Evolutionary conservation across 306 rosid genomes (phyloP).

Genomic region (Lathyrus tuberosus): DNA sequence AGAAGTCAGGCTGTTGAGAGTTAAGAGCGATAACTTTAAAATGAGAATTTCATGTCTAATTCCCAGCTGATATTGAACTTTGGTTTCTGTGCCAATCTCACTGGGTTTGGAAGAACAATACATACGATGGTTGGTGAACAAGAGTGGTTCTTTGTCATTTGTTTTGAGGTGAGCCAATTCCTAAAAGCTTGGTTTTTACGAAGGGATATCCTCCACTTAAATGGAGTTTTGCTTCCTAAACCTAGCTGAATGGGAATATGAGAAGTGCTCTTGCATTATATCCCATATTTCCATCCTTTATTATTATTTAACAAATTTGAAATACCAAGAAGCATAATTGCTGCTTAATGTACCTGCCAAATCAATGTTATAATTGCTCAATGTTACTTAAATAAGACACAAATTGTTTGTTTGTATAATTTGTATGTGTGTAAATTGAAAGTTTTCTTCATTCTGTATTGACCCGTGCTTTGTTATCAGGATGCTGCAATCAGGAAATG

Average conservation of each 20-base stretch:
- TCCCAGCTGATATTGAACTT: slow-evolving; percentile 12
- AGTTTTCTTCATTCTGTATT: slow-evolving; percentile 20
- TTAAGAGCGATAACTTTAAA: slow-evolving; percentile 1
- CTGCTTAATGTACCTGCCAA: background rate
- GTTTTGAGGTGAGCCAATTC: slow-evolving; percentile 21
- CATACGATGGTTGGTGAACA: slow-evolving; percentile 21
- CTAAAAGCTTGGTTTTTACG: slow-evolving; percentile 8
- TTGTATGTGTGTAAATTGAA: slow-evolving; percentile 6
- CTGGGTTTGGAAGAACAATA: background rate
- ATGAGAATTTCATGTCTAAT: slow-evolving; percentile 1
- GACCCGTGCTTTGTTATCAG: slow-evolving; percentile 52
- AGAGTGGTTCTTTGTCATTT: slow-evolving; percentile 15
- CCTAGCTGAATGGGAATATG: background rate
- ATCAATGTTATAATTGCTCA: slow-evolving; percentile 2
- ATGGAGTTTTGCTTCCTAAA: slow-evolving; percentile 13
- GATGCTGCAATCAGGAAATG: slow-evolving; percentile 83
- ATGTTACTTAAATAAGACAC: background rate
- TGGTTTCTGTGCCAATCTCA: background rate
- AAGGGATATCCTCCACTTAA: slow-evolving; percentile 12
- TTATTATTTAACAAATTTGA: slow-evolving; percentile 14
- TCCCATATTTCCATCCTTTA: background rate
- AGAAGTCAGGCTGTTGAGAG: slow-evolving; percentile 22
- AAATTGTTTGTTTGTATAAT: background rate
- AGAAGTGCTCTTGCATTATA: background rate
- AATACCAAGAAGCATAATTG: slow-evolving; percentile 7